Conservation (phyloP, 257 asterid species). For the Ocimum tenuiflorum region DNA sequence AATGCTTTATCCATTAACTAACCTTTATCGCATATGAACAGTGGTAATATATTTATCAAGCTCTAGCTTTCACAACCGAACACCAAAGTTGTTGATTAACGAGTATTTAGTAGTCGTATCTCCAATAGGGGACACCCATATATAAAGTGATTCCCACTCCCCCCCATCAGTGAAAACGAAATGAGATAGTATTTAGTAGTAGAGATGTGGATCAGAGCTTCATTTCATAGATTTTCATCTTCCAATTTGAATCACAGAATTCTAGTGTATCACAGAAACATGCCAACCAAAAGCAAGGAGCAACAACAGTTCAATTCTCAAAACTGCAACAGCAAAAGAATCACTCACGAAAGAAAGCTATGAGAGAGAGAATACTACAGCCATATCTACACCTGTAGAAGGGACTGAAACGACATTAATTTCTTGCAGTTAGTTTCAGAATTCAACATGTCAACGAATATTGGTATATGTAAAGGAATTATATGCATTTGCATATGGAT, state of each 20-base stretch:
- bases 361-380: neutral
- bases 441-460: neutral
- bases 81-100: neutral
- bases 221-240: neutral
- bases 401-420: neutral
- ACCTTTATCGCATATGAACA: too few species aligned
- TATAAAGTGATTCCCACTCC: too few species aligned
- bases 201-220: neutral
- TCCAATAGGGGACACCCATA: too few species aligned
- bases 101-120: too few species aligned
- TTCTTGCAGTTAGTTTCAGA: neutral
- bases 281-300: neutral
- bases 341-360: neutral
- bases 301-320: constrained; percentile 8
- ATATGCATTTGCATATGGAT: too few species aligned
- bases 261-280: constrained; percentile 8
- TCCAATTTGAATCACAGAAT: neutral
- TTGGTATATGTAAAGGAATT: too few species aligned
- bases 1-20: too few species aligned
- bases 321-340: constrained; percentile 1
- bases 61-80: neutral
- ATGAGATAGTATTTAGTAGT: neutral
- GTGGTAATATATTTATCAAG: neutral
- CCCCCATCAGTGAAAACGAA: too few species aligned
- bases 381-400: too few species aligned